Evolutionary conservation across 2,329 filamentous ascomycete genomes (phyloP).

Genomic region (Lecanosticta acicola): DNA sequence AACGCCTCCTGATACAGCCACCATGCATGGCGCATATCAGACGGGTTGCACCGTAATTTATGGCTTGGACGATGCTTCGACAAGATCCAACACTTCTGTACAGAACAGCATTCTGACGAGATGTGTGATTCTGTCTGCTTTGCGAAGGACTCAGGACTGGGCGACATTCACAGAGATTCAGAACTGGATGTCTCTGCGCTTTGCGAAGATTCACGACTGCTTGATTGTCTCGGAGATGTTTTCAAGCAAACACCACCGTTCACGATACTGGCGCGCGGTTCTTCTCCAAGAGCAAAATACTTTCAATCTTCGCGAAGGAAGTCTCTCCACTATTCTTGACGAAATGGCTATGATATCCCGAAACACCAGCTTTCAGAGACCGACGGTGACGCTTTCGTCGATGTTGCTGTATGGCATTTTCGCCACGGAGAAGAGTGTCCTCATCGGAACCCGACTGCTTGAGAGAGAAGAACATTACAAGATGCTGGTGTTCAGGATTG

Average conservation of each 20-base stretch:
- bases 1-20: background rate
- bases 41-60: background rate
- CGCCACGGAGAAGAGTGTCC: slow-evolving; percentile 7
- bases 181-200: background rate
- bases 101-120: background rate
- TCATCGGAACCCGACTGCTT: slow-evolving; percentile 8
- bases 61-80: background rate
- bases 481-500: slow-evolving; percentile 3
- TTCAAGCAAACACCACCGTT: background rate
- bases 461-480: slow-evolving; percentile 5
- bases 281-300: background rate
- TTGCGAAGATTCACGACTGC: background rate
- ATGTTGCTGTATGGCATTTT: slow-evolving; percentile 9
- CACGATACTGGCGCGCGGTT: background rate
- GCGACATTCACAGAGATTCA: background rate
- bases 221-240: background rate
- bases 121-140: background rate
- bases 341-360: background rate
- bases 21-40: background rate
- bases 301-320: background rate
- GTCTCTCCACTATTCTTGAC: background rate
- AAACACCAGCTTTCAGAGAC: background rate
- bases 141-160: too few species aligned
- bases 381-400: background rate
- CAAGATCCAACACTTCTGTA: background rate